Base-by-base conservation (phyloP, 257 asterid species). In the Solanum verrucosum region DNA sequence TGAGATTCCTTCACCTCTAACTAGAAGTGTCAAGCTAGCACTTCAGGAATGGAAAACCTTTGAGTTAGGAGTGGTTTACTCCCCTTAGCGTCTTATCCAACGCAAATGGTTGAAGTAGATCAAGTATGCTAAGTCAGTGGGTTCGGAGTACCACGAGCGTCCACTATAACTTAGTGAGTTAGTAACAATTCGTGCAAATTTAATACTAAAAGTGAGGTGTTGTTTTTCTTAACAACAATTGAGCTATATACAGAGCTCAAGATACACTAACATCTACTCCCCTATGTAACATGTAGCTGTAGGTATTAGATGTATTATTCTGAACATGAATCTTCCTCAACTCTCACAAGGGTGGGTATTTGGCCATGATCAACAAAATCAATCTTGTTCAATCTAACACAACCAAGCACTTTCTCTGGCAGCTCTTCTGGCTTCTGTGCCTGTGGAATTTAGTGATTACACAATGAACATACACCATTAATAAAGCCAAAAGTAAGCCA, bases 361-460 rank as follows among this genome's bases (percentile, higher is more conserved):
- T 94, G 95, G 31, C 98, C 98, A 29, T 72, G 92, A 91, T 94
- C 93, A 74, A 91, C 93, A 84, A 95, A 95, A 90, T 95, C 96
- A 33, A 95, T 93, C 93, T 94, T 94, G 94, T 93, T 95, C 90
- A 95, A n/a, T 70, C 98, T 91, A 90, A 89, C 88, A 75, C 96
- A 94, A 86, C 96, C 91, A 18, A 95, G 89, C 23, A 95, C 91
- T 87, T 90, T 91, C 91, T 95, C 98, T 7, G 98, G 98, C 37
- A 95, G 86, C 68, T 95, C 96, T 86, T 95, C 98, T 5, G 93
- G 91, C 89, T 95, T 95, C 85, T 94, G 96, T 46, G 98, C 98
- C 96, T 94, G 93, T 79, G 11, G 42, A 20, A 49, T 82, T 67
- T 85, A 42, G 46, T 68, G 38, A 35, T 60, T 63, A 37, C 63